phyloP scores from a whole-genome alignment of 1,284 basidiomycete species.

The Puccinia novopanici region DNA sequence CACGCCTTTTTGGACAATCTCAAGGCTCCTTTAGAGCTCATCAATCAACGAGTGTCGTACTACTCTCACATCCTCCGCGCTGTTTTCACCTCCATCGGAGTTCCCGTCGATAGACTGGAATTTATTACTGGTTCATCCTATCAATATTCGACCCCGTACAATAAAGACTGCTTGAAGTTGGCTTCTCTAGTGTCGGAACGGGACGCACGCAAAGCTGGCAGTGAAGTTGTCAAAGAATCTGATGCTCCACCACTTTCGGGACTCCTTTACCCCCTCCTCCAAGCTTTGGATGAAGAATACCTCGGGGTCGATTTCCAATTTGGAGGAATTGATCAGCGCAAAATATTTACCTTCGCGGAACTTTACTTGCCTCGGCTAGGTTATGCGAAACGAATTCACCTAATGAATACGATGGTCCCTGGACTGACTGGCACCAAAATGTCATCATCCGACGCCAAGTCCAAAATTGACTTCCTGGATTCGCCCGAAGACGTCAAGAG shows the following conservation, averaged over 20 bases:
- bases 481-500: slow-evolving; percentile 76
- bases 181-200: slow-evolving; percentile 88
- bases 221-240: slow-evolving; percentile 98
- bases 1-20: slow-evolving; percentile 98
- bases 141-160: slow-evolving; percentile 89
- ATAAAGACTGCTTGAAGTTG: slow-evolving; percentile 88
- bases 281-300: slow-evolving; percentile 97
- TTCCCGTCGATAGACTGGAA: slow-evolving; percentile 78
- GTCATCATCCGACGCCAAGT: slow-evolving; percentile 95
- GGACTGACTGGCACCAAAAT: slow-evolving; percentile 93
- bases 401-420: slow-evolving; percentile 99
- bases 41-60: slow-evolving; percentile 84
- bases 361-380: slow-evolving; percentile 89
- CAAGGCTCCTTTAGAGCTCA: slow-evolving; percentile 93
- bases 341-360: slow-evolving; percentile 98
- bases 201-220: slow-evolving; percentile 97
- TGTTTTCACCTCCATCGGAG: slow-evolving; percentile 82
- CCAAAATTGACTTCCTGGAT: slow-evolving; percentile 98
- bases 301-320: slow-evolving; percentile 96
- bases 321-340: slow-evolving; percentile 96
- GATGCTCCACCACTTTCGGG: slow-evolving; percentile 87
- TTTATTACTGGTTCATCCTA: slow-evolving; percentile 90
- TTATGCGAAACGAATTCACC: slow-evolving; percentile 89
- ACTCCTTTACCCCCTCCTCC: slow-evolving; percentile 90
- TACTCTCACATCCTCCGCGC: slow-evolving; percentile 80